Base-by-base conservation (phyloP, 768 basidiomycete genomes). In the Tulasnella sp. region DNA sequence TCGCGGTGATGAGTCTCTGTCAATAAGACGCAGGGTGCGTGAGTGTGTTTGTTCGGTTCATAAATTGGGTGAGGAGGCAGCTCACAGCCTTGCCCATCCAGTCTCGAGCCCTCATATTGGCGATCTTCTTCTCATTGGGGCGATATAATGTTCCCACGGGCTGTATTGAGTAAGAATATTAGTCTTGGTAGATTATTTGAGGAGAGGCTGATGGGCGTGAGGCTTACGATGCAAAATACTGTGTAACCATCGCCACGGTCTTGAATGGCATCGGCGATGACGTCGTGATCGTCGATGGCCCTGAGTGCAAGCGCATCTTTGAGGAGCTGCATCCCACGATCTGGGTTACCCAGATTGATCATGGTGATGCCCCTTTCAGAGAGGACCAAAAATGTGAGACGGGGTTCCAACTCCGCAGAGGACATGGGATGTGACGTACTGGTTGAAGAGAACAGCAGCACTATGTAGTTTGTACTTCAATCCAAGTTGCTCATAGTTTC, bases 401-500 rank as follows among this genome's bases (percentile, higher is more conserved):
- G 12, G 42, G n/a, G n/a, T n/a, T n/a, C 24, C 19, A 27, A 34
- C n/a, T 52, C 7, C 4, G 4, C 8, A 51, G 9, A 29, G 29
- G 24, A 1, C 3, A 0, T 43, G 10, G 30, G 41, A 56, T 22
- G 7, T 41, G 30, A 62, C 30, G 38, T 17, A 59, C 58, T 82
- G 83, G 71, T 96, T 96, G 76, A 93, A 96, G 30, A 91, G 74
- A 30, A 93, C 84, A 68, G 96, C 93, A 2, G 89, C 84, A 24
- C 85, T 83, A 72, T 81, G 88, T 12, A 97, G 80, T 57, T 79
- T 79, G 75, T 94, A 94, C 63, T 85, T 84, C 69, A 97, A 85
- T 29, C 93, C 93, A 10, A 97, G 78, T 72, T 91, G 89, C 66
- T 89, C 87, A 72, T 94, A 94, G 69, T 92, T 88, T 65, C 87